Evolutionary conservation across 495 filamentous ascomycete species (phyloP), one percentile per base, ranked within the genome.

Genomic region (Penicillium lividum): DNA sequence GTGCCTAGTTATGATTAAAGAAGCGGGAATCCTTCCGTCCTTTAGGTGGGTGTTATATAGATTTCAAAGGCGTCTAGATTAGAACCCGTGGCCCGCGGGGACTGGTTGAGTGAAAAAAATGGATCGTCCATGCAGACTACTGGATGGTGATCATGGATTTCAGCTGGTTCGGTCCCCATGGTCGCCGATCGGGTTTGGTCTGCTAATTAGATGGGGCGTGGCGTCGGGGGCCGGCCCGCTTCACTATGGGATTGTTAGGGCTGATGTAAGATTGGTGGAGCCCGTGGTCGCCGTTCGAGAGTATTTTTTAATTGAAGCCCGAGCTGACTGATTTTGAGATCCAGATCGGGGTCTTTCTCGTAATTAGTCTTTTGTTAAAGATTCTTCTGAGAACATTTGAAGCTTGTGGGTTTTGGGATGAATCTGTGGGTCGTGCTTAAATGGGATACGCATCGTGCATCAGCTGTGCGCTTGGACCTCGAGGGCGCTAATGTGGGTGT

Each of bases 211-310:
- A 30, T 30, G 28, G 25, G 46, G 15, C 38, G 38, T 36, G 2
- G 18, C 18, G 28, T 29, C 16, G 30, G 57, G 44, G 16, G 7
- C 42, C 18, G 45, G 47, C 46, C 47, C 40, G 47, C 36, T 51
- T 27, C 5, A 52, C 25, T 18, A 42, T 51, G 49, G 13, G 43
- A 40, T 31, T 58, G 38, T 22, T n/a, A 49, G n/a, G 50, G 15
- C 43, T 60, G 40, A 50, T 28, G 28, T 59, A 45, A 59, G 57
- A 54, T 34, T 1, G 7, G 25, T 51, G 52, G 50, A 52, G 50
- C 31, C 50, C 50, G 50, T 27, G 51, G 27, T 42, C 51, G 34
- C 30, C 45, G 50, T 54, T 55, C 36, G 28, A 16, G 10, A 31
- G 31, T 47, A 2, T 47, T 47, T 49, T 31, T 11, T 2, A 7